Conservation (phyloP, 306 rosid genomes). For the Pterocarpus santalinus region DNA sequence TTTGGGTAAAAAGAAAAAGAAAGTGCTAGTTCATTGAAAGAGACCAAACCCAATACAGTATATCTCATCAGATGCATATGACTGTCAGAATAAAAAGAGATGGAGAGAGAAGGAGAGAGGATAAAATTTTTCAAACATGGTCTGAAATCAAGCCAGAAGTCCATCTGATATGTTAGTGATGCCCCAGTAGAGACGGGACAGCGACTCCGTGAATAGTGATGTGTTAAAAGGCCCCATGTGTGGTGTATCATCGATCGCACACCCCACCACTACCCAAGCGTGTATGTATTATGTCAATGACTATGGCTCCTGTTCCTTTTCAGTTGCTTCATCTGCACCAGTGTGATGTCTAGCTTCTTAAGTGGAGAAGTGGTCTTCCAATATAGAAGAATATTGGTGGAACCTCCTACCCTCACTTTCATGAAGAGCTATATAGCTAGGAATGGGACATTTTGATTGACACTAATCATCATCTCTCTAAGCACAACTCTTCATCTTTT, state of each 20-base stretch:
- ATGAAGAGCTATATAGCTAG: not conserved
- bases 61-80: conserved; percentile 25
- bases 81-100: conserved; percentile 11
- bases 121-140: conserved; percentile 8
- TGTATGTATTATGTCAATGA: not conserved
- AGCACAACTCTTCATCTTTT: no score
- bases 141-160: conserved; percentile 46
- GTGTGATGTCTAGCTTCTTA: no score
- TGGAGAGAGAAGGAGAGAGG: not conserved
- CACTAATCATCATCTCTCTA: no score
- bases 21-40: conserved; percentile 7
- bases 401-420: not conserved
- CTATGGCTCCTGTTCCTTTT: not conserved
- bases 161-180: conserved; percentile 43
- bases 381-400: no score
- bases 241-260: not conserved
- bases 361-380: no score
- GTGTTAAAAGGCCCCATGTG: conserved; percentile 30
- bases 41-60: conserved; percentile 12
- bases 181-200: conserved; percentile 39
- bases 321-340: not conserved
- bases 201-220: conserved; percentile 25
- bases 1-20: not conserved
- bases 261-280: not conserved
- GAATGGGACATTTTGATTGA: not conserved